These are phyloP conservation scores for Aspergillus carlsbadensis DNA, from an alignment of 495 filamentous ascomycete species.

Conservation along the genomic window DNA sequence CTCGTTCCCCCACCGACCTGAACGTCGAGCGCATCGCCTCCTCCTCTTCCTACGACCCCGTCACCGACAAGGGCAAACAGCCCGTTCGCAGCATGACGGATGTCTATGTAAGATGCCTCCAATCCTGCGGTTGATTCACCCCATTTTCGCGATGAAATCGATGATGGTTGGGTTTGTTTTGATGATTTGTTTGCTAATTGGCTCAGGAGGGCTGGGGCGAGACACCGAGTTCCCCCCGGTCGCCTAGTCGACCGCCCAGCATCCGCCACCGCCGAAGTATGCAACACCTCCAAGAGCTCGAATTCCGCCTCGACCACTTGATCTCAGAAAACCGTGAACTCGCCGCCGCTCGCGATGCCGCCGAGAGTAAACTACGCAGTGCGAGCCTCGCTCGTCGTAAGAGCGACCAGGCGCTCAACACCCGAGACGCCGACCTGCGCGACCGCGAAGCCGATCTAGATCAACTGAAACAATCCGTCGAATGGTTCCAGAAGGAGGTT, in stretches of 20 bases:
- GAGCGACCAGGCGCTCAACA: conserved; percentile 55
- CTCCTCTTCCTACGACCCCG: conserved; percentile 67
- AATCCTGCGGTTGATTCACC: conserved; percentile 9
- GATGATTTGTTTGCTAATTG: conserved; percentile 17
- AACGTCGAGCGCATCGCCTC: conserved; percentile 51
- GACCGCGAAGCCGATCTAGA: conserved; percentile 76
- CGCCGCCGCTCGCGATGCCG: conserved; percentile 65
- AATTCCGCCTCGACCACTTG: conserved; percentile 72
- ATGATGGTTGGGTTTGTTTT: conserved; percentile 26
- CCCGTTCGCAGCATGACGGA: conserved; percentile 83
- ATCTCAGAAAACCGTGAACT: conserved; percentile 77
- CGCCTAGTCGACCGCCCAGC: conserved; percentile 93
- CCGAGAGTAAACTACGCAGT: conserved; percentile 63
- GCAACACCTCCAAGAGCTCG: conserved; percentile 83
- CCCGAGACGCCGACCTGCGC: conserved; percentile 53
- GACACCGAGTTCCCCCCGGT: conserved; percentile 84
- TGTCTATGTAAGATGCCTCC: conserved; percentile 76
- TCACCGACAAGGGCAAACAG: conserved; percentile 84
- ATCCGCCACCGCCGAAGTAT: conserved; percentile 94
- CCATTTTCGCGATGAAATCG: background rate
- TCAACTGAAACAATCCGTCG: conserved; percentile 70
- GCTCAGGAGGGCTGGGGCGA: conserved; percentile 90
- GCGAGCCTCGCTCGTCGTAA: conserved; percentile 51
- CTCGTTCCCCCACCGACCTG: conserved; percentile 28
- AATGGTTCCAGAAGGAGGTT: conserved; percentile 78